These are phyloP conservation scores for Cronartium quercuum DNA, from an alignment of 1,284 basidiomycete species.

Conservation along the genomic window DNA sequence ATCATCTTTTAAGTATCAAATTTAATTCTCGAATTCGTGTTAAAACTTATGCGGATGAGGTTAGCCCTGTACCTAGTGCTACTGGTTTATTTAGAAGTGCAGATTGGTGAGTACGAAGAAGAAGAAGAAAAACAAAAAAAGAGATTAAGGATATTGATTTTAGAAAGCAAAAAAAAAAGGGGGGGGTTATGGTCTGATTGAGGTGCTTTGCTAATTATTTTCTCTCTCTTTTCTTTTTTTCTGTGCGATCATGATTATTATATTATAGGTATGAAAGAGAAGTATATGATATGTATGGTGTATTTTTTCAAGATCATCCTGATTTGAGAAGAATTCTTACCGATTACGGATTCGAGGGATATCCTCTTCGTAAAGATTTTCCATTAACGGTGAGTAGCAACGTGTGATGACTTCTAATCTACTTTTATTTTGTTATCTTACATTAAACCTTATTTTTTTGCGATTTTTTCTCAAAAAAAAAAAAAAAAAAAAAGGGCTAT, in stretches of 20 bases:
- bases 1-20: conserved; percentile 81
- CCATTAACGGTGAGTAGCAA: conserved; percentile 63
- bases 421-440: neutral
- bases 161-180: too few relatives aligned
- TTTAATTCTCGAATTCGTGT: conserved; percentile 74
- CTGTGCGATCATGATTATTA: neutral
- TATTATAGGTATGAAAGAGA: conserved; percentile 71
- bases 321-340: conserved; percentile 95
- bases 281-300: conserved; percentile 95
- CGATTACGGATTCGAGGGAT: conserved; percentile 98
- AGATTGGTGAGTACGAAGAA: conserved; percentile 62
- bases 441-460: neutral
- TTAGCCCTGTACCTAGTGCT: conserved; percentile 84
- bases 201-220: neutral
- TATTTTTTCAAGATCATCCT: conserved; percentile 93
- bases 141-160: too few relatives aligned
- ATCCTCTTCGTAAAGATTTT: conserved; percentile 96
- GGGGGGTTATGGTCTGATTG: too few relatives aligned
- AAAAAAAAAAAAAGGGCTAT: conserved; percentile 68
- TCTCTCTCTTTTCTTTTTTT: neutral
- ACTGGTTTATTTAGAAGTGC: conserved; percentile 77
- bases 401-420: neutral
- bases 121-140: too few relatives aligned
- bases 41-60: conserved; percentile 95
- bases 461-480: too few relatives aligned